Base-by-base conservation (phyloP, 768 basidiomycete genomes). In the Suillus tomentosus region DNA sequence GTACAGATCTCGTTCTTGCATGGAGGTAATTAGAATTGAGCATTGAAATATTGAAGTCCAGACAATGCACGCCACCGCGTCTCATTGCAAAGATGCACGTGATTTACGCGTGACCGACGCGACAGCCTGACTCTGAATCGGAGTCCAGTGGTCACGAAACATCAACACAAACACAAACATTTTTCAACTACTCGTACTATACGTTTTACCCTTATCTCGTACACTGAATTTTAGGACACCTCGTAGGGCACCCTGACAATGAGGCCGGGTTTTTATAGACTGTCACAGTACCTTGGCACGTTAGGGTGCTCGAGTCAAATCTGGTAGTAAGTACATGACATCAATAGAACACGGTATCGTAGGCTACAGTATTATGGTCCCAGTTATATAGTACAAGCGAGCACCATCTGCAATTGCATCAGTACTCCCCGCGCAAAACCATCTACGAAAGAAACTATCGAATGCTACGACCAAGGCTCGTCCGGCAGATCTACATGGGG, bases 1-100 rank as follows among this genome's bases (percentile, higher is more conserved):
- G 42, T 56, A 53, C 70, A 71, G 24, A 19, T 31, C 24, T 27
- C 19, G 40, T 24, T 42, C 40, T 31, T 27, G 40, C n/a, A 31
- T 24, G 56, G 27, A 58, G 39, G 22, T 37, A 27, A 39, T 5
- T 22, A 37, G 4, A 27, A 34, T 11, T 19, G 53, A 54, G n/a
- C 34, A 53, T 34, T 48, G 47, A 48, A 19, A 9, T 31, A 53
- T 34, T 48, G 47, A 48, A 19, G 17, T 31, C 31, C 19, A 53
- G 27, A 54, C 34, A 50, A 50, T 2, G n/a, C 47, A 22, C 31
- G n/a, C 6, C 22, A 54, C 27, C 53, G 53, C 53, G 53, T 54
- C 31, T 53, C 27, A 31, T 7, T 17, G 51, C 27, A 53, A 36
- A 31, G 11, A 36, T 6, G 11, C 53, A 54, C 53, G 31, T 54